phyloP scores from a whole-genome alignment of 495 filamentous ascomycete species.

The Penicillium flavigenum region DNA sequence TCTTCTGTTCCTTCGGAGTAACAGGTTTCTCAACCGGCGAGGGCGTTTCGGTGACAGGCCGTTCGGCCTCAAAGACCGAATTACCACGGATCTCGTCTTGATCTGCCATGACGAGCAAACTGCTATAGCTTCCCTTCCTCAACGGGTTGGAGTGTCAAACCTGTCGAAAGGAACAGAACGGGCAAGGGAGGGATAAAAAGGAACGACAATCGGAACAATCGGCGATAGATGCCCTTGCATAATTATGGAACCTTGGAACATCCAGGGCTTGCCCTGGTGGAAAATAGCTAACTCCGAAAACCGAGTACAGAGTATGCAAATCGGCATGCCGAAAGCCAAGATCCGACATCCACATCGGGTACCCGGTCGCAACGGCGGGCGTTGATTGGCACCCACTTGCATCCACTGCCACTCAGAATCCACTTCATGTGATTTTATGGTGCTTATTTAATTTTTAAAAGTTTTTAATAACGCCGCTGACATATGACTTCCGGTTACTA shows the following conservation, averaged over 20 bases:
- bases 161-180: background rate
- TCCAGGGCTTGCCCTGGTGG: background rate
- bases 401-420: background rate
- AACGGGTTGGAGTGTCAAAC: background rate
- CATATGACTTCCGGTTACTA: background rate
- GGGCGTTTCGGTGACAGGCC: background rate
- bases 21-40: conserved; percentile 1
- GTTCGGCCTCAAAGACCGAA: conserved; percentile 13
- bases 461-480: background rate
- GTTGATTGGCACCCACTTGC: background rate
- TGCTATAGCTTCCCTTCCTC: background rate
- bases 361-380: background rate
- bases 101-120: conserved; percentile 10
- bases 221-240: background rate
- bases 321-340: background rate
- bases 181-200: conserved; percentile 1
- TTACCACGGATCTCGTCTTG: conserved; percentile 13
- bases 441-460: too few species aligned
- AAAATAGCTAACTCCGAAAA: background rate
- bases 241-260: background rate
- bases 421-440: background rate
- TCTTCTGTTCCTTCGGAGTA: background rate
- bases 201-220: background rate
- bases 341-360: background rate
- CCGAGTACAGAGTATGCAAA: background rate